A percentile compares a stretch with the other conserved stretches of the same genome.
Evolutionary conservation across 495 filamentous ascomycete genomes (phyloP).

Genomic region (Penicillium arizonense): DNA sequence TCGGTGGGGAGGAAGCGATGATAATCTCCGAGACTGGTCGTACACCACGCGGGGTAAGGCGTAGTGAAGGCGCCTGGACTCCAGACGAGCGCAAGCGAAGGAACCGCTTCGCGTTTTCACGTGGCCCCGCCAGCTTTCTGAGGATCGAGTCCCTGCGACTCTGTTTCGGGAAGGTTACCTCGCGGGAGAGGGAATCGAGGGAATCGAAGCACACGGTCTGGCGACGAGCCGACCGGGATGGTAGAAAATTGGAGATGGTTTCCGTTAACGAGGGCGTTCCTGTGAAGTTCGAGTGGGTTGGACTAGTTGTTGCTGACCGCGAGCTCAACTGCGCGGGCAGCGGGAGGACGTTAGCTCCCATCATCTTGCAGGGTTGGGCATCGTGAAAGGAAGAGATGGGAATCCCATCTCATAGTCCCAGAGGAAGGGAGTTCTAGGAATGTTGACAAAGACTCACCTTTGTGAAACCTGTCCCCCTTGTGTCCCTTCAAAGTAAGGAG

Average conservation of each 20-base stretch:
- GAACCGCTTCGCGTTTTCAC: slow-evolving; percentile 51
- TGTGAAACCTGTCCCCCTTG: slow-evolving; percentile 11
- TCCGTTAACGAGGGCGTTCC: slow-evolving; percentile 12
- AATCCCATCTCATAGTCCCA: slow-evolving; percentile 12
- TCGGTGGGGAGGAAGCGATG: slow-evolving; percentile 19
- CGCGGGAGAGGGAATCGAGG: slow-evolving; percentile 6
- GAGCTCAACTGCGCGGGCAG: slow-evolving; percentile 24
- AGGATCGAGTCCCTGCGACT: slow-evolving; percentile 34
- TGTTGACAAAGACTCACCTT: slow-evolving; percentile 1
- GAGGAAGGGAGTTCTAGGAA: not conserved
- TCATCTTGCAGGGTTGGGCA: slow-evolving; percentile 27
- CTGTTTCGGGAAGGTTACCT: slow-evolving; percentile 27
- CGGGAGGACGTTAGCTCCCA: slow-evolving; percentile 32
- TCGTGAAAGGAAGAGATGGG: slow-evolving; percentile 7
- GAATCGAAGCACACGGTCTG: slow-evolving; percentile 17
- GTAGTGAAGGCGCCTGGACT: slow-evolving; percentile 23
- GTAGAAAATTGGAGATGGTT: slow-evolving; percentile 25
- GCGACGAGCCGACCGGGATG: slow-evolving; percentile 24
- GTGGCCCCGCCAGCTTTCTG: slow-evolving; percentile 46
- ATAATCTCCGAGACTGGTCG: slow-evolving; percentile 46
- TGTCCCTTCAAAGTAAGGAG: slow-evolving; percentile 19
- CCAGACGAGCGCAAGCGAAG: slow-evolving; percentile 42
- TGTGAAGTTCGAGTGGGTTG: slow-evolving; percentile 19
- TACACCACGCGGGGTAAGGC: slow-evolving; percentile 19
- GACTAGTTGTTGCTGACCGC: slow-evolving; percentile 25